A percentile compares a stretch with the other conserved stretches of the same genome.
These are phyloP conservation scores for Alternaria ethzedia DNA, from an alignment of 2,329 filamentous ascomycete species.

Conservation along the genomic window DNA sequence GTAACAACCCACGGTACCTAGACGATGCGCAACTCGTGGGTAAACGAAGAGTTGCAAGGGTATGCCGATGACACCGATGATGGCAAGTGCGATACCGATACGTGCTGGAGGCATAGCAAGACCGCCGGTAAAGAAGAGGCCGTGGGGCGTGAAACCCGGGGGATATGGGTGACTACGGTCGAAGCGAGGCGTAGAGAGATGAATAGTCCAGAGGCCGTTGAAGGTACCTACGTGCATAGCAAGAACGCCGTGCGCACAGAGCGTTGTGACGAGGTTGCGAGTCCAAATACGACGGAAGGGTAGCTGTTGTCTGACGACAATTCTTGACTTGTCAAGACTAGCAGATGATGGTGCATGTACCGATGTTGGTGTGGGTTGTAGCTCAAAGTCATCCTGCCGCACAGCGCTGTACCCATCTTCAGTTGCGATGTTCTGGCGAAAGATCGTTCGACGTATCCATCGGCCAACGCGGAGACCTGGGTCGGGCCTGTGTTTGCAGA, in stretches of 20 bases:
- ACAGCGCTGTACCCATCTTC: slow-evolving; percentile 42
- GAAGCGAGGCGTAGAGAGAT: slow-evolving; percentile 55
- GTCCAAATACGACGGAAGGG: slow-evolving; percentile 58
- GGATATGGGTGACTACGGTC: slow-evolving; percentile 44
- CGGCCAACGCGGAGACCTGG: slow-evolving; percentile 48
- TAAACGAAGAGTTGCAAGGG: slow-evolving; percentile 55
- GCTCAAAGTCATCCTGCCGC: slow-evolving; percentile 36
- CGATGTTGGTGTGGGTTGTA: slow-evolving; percentile 40
- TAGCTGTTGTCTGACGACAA: slow-evolving; percentile 40
- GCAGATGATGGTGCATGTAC: slow-evolving; percentile 6
- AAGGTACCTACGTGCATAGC: slow-evolving; percentile 58
- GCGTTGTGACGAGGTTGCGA: slow-evolving; percentile 51
- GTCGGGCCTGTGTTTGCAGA: slow-evolving; percentile 50
- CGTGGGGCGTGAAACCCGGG: slow-evolving; percentile 43
- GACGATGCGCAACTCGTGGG: slow-evolving; percentile 49
- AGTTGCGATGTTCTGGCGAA: slow-evolving; percentile 29
- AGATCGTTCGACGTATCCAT: slow-evolving; percentile 46
- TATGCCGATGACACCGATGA: slow-evolving; percentile 57
- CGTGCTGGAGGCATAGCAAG: slow-evolving; percentile 55
- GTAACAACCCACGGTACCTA: slow-evolving; percentile 52
- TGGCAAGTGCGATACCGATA: slow-evolving; percentile 57
- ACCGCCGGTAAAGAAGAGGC: slow-evolving; percentile 57
- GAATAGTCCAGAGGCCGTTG: slow-evolving; percentile 58
- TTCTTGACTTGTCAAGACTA: slow-evolving; percentile 17
- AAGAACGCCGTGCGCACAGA: slow-evolving; percentile 54